Base-by-base conservation (phyloP, 768 basidiomycete species). In the Gloeophyllum trabeum region DNA sequence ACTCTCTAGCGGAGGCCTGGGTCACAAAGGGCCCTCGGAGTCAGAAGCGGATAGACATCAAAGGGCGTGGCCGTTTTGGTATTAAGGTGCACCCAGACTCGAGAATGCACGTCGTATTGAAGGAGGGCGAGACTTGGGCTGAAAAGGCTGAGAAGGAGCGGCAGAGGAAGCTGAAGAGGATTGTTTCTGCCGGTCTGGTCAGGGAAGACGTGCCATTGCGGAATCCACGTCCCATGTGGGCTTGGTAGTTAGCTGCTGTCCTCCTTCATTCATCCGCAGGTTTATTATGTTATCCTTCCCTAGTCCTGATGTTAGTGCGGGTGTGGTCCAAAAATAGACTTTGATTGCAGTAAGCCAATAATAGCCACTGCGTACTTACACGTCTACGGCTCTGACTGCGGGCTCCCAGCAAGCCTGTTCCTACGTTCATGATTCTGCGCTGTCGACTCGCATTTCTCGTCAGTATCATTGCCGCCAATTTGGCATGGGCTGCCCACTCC, bases 1-100 rank as follows among this genome's bases (percentile, higher is more conserved):
- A n/a, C n/a, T 40, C 41, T 35, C 28, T 51, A 96, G 92, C 89
- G 35, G 83, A 96, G 61, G 76, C 92, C 18, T 99, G 92, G 94
- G 91, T 96, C 13, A 82, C 76, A 37, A 97, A 98, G 59, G 91
- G 84, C 4, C 67, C 68, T 5, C 75, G 70, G 28, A 61, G 65
- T 19, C 63, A 74, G 28, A 79, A 75, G 46, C 75, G 81, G 41
- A 50, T 90, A 16, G 90, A 96, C 50, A 76, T 84, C 45, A 81
- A 79, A 59, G 94, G 89, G 41, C 76, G 93, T 48, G 86, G 84
- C 24, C 81, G 81, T 51, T 68, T 59, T 43, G 94, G 94, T 41
- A 69, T 90, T 44, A 80, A 81, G 39, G 68, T 73, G 10, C 88
- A 87, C 56, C 82, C 79, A 0, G 75, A 78, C 45, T 76, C 92